phyloP scores from a whole-genome alignment of 352 stramenopile species.

The Globisporangium takayamanum region DNA sequence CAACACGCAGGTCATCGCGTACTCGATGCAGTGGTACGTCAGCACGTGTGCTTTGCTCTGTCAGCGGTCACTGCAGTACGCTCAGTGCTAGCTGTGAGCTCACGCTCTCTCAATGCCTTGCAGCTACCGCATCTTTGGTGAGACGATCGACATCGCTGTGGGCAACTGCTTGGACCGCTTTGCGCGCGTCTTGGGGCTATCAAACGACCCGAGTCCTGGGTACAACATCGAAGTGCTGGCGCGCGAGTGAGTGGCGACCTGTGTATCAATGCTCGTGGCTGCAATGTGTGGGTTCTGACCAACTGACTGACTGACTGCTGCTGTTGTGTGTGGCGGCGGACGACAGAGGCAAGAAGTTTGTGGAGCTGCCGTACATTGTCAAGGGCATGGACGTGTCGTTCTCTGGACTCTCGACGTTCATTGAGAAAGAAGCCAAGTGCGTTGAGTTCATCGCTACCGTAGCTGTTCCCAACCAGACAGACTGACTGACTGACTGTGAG shows the following conservation, averaged over 20 bases:
- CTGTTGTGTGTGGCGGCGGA: not conserved
- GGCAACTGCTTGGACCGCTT: slow-evolving; percentile 99
- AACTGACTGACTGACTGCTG: slow-evolving; percentile 3
- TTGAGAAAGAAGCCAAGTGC: slow-evolving; percentile 91
- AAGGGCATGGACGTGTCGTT: slow-evolving; percentile 99
- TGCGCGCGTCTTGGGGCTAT: slow-evolving; percentile 92
- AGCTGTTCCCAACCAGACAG: not conserved
- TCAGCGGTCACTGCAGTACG: not conserved
- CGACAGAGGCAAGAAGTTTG: slow-evolving; percentile 79
- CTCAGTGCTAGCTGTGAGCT: not conserved
- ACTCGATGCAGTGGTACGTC: slow-evolving; percentile 76
- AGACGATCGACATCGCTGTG: slow-evolving; percentile 99
- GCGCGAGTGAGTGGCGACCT: slow-evolving; percentile 64
- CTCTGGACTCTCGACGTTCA: slow-evolving; percentile 95
- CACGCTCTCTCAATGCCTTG: slow-evolving; percentile 5
- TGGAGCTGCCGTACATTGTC: slow-evolving; percentile 98
- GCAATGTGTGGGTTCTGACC: not conserved
- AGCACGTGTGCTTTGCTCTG: not conserved
- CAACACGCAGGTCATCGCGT: slow-evolving; percentile 97
- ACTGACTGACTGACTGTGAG: not conserved
- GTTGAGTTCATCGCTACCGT: not conserved
- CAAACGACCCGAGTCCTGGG: slow-evolving; percentile 97
- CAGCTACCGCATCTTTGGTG: slow-evolving; percentile 98
- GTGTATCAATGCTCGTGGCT: not conserved
- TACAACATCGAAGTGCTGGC: slow-evolving; percentile 99